Base-by-base conservation (phyloP, 495 filamentous ascomycete genomes). In the Tuber magnatum region DNA sequence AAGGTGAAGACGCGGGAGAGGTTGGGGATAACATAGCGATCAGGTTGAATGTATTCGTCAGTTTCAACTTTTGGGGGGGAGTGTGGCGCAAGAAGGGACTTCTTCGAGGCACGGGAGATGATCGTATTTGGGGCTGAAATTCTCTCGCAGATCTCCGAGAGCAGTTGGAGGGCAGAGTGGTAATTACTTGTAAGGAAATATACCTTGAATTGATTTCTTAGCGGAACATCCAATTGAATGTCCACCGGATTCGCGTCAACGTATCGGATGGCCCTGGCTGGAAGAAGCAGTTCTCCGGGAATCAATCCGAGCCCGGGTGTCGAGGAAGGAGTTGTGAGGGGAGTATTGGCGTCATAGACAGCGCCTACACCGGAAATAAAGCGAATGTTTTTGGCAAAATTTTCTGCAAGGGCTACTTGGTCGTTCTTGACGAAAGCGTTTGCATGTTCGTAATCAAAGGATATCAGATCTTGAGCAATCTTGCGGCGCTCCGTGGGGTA, bases 221-320 rank as follows among this genome's bases (percentile, higher is more conserved):
- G 85, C 1, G 91, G 90, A n/a, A 92, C 90, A 78, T 92, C 90
- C 7, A 91, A 87, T 79, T 92, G 90, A 40, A 92, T 84, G 75
- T 92, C 88, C 38, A 93, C 88, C 1, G 90, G 90, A 75, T 92
- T 93, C 8, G 89, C 87, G 78, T 92, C 91, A 70, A 92, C 85
- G 77, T 89, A 92, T 24, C 90, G 85, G 0, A 89, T 90, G 12
- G 90, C 90, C 80, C 87, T 89, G 32, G 88, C 87, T 16, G 91
- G 90, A 12, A 87, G 85, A 40, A 90, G 84, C 18, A 91, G 84
- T n/a, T 86, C 86, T 0, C 91, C 91, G 2, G 90, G 86, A n/a
- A 86, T 80, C 73, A 83, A 83, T 14, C 85, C 80, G 56, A 83
- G 82, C 3, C 75, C 74, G 40, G 68, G 69, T 3, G 38, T 71